Conservation (phyloP, 768 basidiomycete species). For the Gautieria morchelliformis region DNA sequence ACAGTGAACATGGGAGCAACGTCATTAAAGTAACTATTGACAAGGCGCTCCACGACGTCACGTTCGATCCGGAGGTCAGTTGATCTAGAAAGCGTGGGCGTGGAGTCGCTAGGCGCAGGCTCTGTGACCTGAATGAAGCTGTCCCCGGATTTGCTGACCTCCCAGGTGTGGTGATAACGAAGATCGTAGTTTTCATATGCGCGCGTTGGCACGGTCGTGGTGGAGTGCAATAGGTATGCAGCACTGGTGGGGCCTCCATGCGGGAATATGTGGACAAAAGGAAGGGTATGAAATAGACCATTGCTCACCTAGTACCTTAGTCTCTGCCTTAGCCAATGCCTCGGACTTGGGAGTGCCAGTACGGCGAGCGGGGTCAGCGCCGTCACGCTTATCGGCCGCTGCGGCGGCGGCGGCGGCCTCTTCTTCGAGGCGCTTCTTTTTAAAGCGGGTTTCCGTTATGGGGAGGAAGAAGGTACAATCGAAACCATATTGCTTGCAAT, state of each 20-base stretch:
- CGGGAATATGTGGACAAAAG: background rate
- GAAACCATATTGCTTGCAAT: conserved; percentile 89
- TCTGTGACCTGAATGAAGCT: conserved; percentile 80
- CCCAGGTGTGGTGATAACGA: conserved; percentile 82
- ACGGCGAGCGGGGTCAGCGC: conserved; percentile 15
- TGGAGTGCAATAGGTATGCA: conserved; percentile 82
- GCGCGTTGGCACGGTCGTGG: conserved; percentile 74
- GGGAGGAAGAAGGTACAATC: conserved; percentile 98
- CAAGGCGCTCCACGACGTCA: conserved; percentile 66
- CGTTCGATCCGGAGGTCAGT: conserved; percentile 67
- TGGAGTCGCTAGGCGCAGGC: conserved; percentile 36
- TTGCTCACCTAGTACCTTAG: conserved; percentile 42
- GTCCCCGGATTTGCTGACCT: conserved; percentile 74
- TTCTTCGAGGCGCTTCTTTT: conserved; percentile 85
- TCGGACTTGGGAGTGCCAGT: conserved; percentile 41
- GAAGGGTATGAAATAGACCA: background rate
- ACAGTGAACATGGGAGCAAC: conserved; percentile 84
- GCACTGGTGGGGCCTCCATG: conserved; percentile 76
- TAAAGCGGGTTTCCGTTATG: conserved; percentile 97
- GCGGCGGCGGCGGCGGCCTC: conserved; percentile 32
- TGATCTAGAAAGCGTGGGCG: conserved; percentile 46
- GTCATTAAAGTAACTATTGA: conserved; percentile 90
- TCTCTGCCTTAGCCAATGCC: conserved; percentile 36
- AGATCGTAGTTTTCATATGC: conserved; percentile 83
- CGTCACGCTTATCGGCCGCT: conserved; percentile 17